phyloP scores from a whole-genome alignment of 164 flowering plant species.

The Houttuynia cordata region DNA sequence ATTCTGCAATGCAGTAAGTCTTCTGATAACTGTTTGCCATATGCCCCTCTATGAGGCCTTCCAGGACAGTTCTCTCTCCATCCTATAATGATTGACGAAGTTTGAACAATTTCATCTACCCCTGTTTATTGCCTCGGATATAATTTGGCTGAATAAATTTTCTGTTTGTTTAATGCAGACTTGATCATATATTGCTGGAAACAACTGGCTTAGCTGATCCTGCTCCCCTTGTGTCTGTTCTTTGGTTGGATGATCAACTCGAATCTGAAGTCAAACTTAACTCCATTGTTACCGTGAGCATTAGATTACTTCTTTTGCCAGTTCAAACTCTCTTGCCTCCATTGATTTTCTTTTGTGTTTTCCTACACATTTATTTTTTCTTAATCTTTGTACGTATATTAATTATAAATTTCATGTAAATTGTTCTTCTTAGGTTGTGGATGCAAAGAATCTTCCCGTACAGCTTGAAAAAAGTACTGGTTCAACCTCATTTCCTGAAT shows the following conservation, averaged over 20 bases:
- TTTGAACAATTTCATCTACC: too few relatives aligned
- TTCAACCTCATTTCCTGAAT: slow-evolving; percentile 3
- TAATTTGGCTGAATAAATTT: neutral
- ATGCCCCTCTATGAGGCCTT: too few relatives aligned
- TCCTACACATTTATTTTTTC: too few relatives aligned
- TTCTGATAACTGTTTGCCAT: too few relatives aligned
- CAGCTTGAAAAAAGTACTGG: neutral
- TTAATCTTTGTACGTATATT: too few relatives aligned
- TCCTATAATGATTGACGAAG: too few relatives aligned
- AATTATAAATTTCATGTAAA: slow-evolving; percentile 18
- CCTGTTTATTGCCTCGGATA: neutral
- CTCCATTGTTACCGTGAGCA: slow-evolving; percentile 79
- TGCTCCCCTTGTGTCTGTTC: slow-evolving; percentile 95
- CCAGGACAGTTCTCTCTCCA: too few relatives aligned
- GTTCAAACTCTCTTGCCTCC: too few relatives aligned
- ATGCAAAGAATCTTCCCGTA: neutral
- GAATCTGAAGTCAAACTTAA: slow-evolving; percentile 85
- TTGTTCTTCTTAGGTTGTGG: neutral
- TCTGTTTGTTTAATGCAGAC: slow-evolving; percentile 27
- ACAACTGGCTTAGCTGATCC: slow-evolving; percentile 96
- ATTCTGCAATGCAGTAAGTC: too few relatives aligned
- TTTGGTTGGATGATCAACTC: slow-evolving; percentile 97
- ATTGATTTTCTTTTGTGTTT: too few relatives aligned
- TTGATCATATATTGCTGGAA: slow-evolving; percentile 90
- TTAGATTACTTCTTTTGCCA: too few relatives aligned